These are phyloP conservation scores for Rhizophlyctis rosea DNA, from an alignment of 192 early-diverging fungal species.

Conservation along the genomic window DNA sequence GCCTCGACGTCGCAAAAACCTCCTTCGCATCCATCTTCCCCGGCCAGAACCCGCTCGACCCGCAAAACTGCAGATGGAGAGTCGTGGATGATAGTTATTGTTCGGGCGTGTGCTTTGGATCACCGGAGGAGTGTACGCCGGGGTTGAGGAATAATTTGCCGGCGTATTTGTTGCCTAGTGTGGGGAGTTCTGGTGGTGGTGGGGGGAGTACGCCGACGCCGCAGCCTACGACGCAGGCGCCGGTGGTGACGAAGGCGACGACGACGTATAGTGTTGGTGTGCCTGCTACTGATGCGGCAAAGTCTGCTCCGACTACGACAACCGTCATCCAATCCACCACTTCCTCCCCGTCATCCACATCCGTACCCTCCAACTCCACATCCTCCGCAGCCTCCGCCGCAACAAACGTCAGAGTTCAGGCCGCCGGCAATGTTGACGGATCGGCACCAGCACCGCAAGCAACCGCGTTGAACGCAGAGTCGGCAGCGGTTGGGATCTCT, in stretches of 20 bases:
- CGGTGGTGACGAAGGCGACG: not conserved
- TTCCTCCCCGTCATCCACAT: conserved; percentile 2
- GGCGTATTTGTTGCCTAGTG: conserved; percentile 16
- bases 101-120: conserved; percentile 12
- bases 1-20: conserved; percentile 15
- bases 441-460: too few species aligned
- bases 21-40: conserved; percentile 18
- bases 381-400: too few species aligned
- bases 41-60: conserved; percentile 5
- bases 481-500: too few species aligned
- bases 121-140: conserved; percentile 11
- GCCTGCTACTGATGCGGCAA: conserved; percentile 11
- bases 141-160: conserved; percentile 12
- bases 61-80: conserved; percentile 12
- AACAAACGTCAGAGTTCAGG: not conserved
- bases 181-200: too few species aligned
- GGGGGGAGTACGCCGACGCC: not conserved
- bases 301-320: conserved; percentile 47
- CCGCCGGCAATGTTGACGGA: too few species aligned
- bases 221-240: not conserved
- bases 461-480: too few species aligned
- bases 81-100: conserved; percentile 4
- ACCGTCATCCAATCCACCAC: conserved; percentile 44
- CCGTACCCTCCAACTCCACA: not conserved
- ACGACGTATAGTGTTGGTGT: not conserved